Evolutionary conservation across 306 rosid species (phyloP), one percentile per base, ranked within the genome.

Genomic region (Trifolium pratense): DNA sequence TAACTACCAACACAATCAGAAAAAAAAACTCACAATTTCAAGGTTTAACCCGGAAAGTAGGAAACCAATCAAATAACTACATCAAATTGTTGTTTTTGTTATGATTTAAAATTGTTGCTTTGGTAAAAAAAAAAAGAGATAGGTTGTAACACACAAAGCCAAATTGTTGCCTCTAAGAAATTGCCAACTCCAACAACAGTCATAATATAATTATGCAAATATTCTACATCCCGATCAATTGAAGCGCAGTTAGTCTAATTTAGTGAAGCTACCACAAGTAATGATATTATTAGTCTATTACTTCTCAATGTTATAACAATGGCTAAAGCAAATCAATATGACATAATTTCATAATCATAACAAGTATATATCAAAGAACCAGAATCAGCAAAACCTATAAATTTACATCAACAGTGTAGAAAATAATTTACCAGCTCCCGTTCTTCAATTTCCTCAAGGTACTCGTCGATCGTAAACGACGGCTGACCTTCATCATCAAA

Each of bases 401-500:
- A 29, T 4, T 29, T 29, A 29, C 32, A 29, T 29, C 32, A 29
- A 29, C 32, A 29, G 4, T 4, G 65, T 32, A 32, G 32, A 51
- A 75, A 75, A 74, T 14, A 42, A 71, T 74, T 23, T 16, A 91
- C 99, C 93, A 95, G 89, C 75, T 95, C 99, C 61, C 84, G 90
- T 11, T 95, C 97, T 86, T 95, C 99, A 36, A 88, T 89, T 69
- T 82, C 92, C 61, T 91, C 66, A 2, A 95, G 89, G 71, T 91
- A 95, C 88, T 95, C 99, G 43, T 80, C 58, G 72, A 95, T 86
- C 17, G 99, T 86, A 57, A 89, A 70, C 1, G 97, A 84, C 55
- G 83, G 86, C 56, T 89, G 97, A 23, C 83, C 83, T 49, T 87
- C 98, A 62, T 92, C 97, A 25, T 83, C 97, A 68, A 87, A 90